Conservation (phyloP, 1,139 yeast species). For the Yamadazyma sp. region DNA sequence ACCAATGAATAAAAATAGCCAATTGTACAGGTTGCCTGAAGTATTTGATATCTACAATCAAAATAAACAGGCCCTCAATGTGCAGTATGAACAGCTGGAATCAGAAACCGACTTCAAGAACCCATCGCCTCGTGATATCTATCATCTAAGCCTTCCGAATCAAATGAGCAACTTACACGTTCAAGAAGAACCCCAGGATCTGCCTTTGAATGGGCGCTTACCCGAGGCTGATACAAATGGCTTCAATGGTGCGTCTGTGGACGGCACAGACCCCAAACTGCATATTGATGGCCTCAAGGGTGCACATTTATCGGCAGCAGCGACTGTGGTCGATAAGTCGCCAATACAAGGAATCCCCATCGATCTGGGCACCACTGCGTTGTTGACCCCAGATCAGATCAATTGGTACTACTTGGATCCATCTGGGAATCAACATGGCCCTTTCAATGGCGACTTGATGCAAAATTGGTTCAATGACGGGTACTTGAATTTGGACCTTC, state of each 20-base stretch:
- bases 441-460: slow-evolving; percentile 74
- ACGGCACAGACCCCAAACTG: too few species aligned
- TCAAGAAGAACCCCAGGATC: background rate
- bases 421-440: slow-evolving; percentile 73
- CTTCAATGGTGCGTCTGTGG: too few species aligned
- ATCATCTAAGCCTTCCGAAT: slow-evolving; percentile 1
- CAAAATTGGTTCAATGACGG: slow-evolving; percentile 73
- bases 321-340: background rate
- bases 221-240: too few species aligned
- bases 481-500: slow-evolving; percentile 57
- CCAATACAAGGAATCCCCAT: background rate
- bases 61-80: slow-evolving; percentile 25
- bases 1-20: slow-evolving; percentile 39
- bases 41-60: slow-evolving; percentile 54
- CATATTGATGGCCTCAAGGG: too few species aligned
- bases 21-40: slow-evolving; percentile 50
- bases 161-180: slow-evolving; percentile 1
- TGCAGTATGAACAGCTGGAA: background rate
- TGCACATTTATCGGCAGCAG: too few species aligned
- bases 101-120: slow-evolving; percentile 1
- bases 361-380: slow-evolving; percentile 1
- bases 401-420: slow-evolving; percentile 78
- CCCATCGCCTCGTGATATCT: background rate
- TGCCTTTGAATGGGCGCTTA: background rate
- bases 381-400: slow-evolving; percentile 36